These are phyloP conservation scores for Peronospora tabacina DNA, from an alignment of 352 stramenopile genomes.

Conservation along the genomic window DNA sequence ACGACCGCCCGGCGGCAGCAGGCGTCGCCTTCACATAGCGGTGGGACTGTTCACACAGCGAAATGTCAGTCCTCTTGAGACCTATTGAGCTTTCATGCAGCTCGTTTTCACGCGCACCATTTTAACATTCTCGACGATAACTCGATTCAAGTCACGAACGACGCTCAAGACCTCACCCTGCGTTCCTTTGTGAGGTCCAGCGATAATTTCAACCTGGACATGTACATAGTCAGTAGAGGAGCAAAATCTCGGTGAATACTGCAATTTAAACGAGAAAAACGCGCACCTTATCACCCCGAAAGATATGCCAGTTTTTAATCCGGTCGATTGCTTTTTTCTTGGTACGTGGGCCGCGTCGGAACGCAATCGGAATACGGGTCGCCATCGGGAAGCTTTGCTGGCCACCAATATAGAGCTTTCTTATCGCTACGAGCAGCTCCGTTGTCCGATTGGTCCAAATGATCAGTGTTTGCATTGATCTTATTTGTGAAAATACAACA, in stretches of 20 bases:
- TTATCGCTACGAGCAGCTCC: not conserved
- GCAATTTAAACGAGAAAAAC: not conserved
- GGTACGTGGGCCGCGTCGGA: slow-evolving; percentile 63
- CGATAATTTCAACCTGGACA: slow-evolving; percentile 71
- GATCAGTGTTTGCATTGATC: not conserved
- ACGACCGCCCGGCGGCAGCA: slow-evolving; percentile 57
- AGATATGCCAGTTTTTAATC: slow-evolving; percentile 79
- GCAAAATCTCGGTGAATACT: slow-evolving; percentile 1
- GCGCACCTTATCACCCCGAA: slow-evolving; percentile 63
- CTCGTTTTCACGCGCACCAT: slow-evolving; percentile 37
- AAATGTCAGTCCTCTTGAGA: slow-evolving; percentile 2
- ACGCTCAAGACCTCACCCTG: slow-evolving; percentile 68
- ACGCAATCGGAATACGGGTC: slow-evolving; percentile 69
- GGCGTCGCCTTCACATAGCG: slow-evolving; percentile 79
- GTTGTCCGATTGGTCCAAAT: slow-evolving; percentile 17
- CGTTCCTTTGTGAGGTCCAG: slow-evolving; percentile 75
- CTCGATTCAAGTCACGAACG: slow-evolving; percentile 64
- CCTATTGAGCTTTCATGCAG: not conserved
- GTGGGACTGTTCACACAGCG: slow-evolving; percentile 28
- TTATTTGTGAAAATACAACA: not conserved
- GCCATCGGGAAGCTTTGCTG: slow-evolving; percentile 41
- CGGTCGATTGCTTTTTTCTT: slow-evolving; percentile 74
- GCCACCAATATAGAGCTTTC: slow-evolving; percentile 18
- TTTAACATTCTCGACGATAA: slow-evolving; percentile 85
- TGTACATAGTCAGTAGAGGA: not conserved